A percentile compares a stretch with the other conserved stretches of the same genome.
These are phyloP conservation scores for Cyphellophora attinorum DNA, from an alignment of 2,329 filamentous ascomycete genomes.

Conservation along the genomic window DNA sequence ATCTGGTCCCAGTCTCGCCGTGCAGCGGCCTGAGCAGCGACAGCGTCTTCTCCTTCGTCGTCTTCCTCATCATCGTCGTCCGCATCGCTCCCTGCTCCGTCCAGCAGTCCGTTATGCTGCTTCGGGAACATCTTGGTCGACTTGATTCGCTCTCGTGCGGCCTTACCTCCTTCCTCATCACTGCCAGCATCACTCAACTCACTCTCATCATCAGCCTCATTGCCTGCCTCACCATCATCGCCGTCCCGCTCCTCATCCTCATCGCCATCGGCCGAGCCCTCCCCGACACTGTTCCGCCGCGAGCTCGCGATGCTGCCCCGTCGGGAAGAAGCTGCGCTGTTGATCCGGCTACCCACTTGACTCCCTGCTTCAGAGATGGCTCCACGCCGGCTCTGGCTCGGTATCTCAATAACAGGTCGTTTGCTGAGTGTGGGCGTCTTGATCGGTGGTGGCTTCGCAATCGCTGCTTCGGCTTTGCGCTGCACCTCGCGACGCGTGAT, in stretches of 20 bases:
- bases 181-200: conserved; percentile 43
- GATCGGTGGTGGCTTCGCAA: conserved; percentile 29
- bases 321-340: too few relatives aligned
- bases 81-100: conserved; percentile 22
- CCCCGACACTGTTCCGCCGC: conserved; percentile 50
- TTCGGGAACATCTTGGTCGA: too few relatives aligned
- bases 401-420: conserved; percentile 14
- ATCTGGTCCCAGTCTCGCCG: conserved; percentile 20
- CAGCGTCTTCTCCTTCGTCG: conserved; percentile 15
- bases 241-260: conserved; percentile 38
- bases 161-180: conserved; percentile 32
- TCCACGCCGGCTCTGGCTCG: too few relatives aligned
- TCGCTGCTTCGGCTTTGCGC: conserved; percentile 48
- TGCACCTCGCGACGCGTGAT: conserved; percentile 52
- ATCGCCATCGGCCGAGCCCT: conserved; percentile 57
- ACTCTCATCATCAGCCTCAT: conserved; percentile 9
- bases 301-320: conserved; percentile 37
- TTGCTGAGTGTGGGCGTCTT: conserved; percentile 20
- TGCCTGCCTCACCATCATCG: conserved; percentile 10
- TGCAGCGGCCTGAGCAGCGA: conserved; percentile 21
- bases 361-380: too few relatives aligned
- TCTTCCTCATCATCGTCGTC: conserved; percentile 17
- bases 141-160: conserved; percentile 6
- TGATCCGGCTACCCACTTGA: conserved; percentile 38
- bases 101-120: too few relatives aligned